Conservation (phyloP, 805 yeast genomes). For the Candida incommunis region DNA sequence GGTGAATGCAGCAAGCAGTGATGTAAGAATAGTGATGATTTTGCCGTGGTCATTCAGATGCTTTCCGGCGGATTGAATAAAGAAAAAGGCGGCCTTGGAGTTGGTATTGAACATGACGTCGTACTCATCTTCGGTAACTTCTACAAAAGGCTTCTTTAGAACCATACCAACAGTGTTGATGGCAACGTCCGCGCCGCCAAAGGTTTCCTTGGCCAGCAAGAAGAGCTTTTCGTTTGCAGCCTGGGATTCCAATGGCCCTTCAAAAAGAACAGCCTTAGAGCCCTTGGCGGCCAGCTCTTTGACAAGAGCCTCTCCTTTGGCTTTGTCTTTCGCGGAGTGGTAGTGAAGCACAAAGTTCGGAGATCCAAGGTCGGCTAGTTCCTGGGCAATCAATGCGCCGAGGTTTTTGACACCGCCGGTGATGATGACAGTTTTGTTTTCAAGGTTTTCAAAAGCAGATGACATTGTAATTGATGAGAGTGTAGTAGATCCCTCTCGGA, state of each 20-base stretch:
- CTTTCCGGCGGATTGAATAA: slow-evolving; percentile 42
- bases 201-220: slow-evolving; percentile 27
- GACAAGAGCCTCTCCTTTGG: slow-evolving; percentile 25
- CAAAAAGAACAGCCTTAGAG: slow-evolving; percentile 29
- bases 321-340: slow-evolving; percentile 30
- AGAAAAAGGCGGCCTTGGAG: slow-evolving; percentile 47
- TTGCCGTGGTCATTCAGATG: slow-evolving; percentile 37
- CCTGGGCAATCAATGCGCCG: slow-evolving; percentile 38
- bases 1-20: slow-evolving; percentile 52
- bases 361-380: slow-evolving; percentile 41
- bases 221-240: slow-evolving; percentile 32
- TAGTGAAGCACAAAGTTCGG: slow-evolving; percentile 37
- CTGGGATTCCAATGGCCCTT: slow-evolving; percentile 31
- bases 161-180: slow-evolving; percentile 56
- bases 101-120: slow-evolving; percentile 39
- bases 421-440: slow-evolving; percentile 38
- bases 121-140: slow-evolving; percentile 40
- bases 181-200: slow-evolving; percentile 47
- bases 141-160: slow-evolving; percentile 42
- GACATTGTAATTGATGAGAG: background rate
- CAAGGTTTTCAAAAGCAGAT: slow-evolving; percentile 3
- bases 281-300: slow-evolving; percentile 23
- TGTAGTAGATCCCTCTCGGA: no score
- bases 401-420: slow-evolving; percentile 53
- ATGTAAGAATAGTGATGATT: slow-evolving; percentile 45